Evolutionary conservation across 805 yeast species (phyloP).

Genomic region (Wickerhamomyces queroliae): DNA sequence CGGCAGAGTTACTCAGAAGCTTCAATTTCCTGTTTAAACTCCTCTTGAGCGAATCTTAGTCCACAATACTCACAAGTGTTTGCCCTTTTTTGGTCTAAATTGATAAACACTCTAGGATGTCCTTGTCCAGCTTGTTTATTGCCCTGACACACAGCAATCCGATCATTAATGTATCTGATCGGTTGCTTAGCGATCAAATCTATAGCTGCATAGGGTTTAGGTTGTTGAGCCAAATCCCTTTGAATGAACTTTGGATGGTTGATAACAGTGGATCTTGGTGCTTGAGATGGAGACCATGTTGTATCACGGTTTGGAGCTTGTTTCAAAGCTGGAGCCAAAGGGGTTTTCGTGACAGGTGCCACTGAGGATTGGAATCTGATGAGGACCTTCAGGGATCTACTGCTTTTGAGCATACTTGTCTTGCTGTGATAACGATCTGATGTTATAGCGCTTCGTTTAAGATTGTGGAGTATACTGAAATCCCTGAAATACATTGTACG

Average conservation of each 20-base stretch:
- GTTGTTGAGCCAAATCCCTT: conserved; percentile 61
- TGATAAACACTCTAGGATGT: conserved; percentile 79
- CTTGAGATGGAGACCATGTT: conserved; percentile 70
- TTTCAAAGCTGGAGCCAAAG: conserved; percentile 16
- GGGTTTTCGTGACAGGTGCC: not conserved
- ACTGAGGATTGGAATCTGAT: conserved; percentile 6
- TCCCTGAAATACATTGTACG: too few species aligned
- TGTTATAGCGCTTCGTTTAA: too few species aligned
- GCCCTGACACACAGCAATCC: conserved; percentile 81
- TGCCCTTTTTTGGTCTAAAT: conserved; percentile 69
- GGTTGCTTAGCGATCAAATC: conserved; percentile 77
- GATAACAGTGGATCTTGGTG: conserved; percentile 8
- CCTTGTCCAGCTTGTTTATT: conserved; percentile 69
- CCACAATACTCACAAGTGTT: conserved; percentile 82
- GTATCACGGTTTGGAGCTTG: conserved; percentile 75
- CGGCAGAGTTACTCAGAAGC: not conserved
- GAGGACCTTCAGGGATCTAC: not conserved
- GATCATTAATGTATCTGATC: conserved; percentile 48
- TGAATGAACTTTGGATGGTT: conserved; percentile 49
- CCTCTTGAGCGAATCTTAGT: conserved; percentile 39
- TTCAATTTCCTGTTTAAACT: conserved; percentile 11
- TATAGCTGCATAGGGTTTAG: conserved; percentile 79
- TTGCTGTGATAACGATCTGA: too few species aligned
- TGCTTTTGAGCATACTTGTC: too few species aligned
- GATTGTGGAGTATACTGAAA: too few species aligned